These are phyloP conservation scores for Scalesia atractyloides DNA, from an alignment of 129 eudicot genomes.

Conservation along the genomic window DNA sequence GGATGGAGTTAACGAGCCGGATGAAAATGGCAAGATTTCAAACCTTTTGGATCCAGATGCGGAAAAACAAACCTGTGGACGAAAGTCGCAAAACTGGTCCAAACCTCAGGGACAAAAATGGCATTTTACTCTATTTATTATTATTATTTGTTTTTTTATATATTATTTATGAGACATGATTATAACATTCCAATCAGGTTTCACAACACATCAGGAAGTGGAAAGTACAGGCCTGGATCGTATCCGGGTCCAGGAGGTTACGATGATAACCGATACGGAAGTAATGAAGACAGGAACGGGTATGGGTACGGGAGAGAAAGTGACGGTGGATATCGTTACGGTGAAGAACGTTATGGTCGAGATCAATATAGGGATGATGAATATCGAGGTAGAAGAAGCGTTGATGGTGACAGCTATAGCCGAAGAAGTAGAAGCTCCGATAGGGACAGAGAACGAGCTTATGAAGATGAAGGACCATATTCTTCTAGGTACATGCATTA, in stretches of 20 bases:
- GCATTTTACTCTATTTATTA: not conserved
- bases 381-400: conserved; percentile 74
- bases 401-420: conserved; percentile 59
- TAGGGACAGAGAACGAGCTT: conserved; percentile 63
- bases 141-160: not conserved
- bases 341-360: conserved; percentile 62
- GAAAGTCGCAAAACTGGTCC: no score
- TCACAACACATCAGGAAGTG: conserved; percentile 69
- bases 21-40: no score
- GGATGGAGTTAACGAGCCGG: no score
- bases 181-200: conserved; percentile 50
- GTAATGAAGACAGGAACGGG: conserved; percentile 54
- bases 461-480: conserved; percentile 78
- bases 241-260: conserved; percentile 55
- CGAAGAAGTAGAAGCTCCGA: conserved; percentile 89
- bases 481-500: conserved; percentile 65
- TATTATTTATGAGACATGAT: not conserved
- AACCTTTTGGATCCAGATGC: no score
- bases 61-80: no score
- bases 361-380: conserved; percentile 82
- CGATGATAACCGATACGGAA: conserved; percentile 67
- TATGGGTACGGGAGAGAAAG: conserved; percentile 79
- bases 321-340: conserved; percentile 51
- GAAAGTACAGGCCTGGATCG: conserved; percentile 73
- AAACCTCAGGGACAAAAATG: no score